Percentiles rank a stretch among this genome's conserved stretches.
Conservation (phyloP, 371 early-diverging fungal genomes). For the Mucor indicus region DNA sequence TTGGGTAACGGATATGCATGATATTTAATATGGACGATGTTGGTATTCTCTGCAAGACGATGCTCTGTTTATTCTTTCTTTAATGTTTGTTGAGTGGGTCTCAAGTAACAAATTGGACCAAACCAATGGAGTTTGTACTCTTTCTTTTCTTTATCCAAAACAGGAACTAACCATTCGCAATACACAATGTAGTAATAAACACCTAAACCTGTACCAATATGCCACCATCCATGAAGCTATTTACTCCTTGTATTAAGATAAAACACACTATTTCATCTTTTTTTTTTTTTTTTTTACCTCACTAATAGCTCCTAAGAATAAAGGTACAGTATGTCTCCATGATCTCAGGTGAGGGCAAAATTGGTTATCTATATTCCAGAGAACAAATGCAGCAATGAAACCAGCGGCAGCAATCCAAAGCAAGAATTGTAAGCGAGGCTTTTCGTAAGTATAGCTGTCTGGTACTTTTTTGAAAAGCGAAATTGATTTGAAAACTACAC, state of each 20-base stretch:
- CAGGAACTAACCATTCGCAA: slow-evolving; percentile 35
- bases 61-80: no score
- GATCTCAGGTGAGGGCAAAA: slow-evolving; percentile 58
- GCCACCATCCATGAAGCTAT: slow-evolving; percentile 89
- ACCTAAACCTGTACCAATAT: slow-evolving; percentile 55
- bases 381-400: slow-evolving; percentile 58
- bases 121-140: slow-evolving; percentile 27
- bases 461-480: slow-evolving; percentile 32
- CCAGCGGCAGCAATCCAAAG: slow-evolving; percentile 38
- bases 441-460: slow-evolving; percentile 28
- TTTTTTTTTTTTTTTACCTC: slow-evolving; percentile 17
- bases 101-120: slow-evolving; percentile 36
- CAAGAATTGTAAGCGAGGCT: slow-evolving; percentile 25
- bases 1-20: no score
- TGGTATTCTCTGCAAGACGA: no score
- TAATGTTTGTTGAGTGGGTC: slow-evolving; percentile 8
- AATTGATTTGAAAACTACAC: slow-evolving; percentile 46
- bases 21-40: no score
- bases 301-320: slow-evolving; percentile 51
- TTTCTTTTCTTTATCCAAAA: slow-evolving; percentile 8
- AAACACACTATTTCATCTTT: no score
- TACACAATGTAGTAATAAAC: slow-evolving; percentile 40
- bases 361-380: slow-evolving; percentile 83
- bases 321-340: slow-evolving; percentile 46
- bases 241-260: no score